phyloP scores from a whole-genome alignment of 139 green algal species.

The Chlorella ohadii region DNA sequence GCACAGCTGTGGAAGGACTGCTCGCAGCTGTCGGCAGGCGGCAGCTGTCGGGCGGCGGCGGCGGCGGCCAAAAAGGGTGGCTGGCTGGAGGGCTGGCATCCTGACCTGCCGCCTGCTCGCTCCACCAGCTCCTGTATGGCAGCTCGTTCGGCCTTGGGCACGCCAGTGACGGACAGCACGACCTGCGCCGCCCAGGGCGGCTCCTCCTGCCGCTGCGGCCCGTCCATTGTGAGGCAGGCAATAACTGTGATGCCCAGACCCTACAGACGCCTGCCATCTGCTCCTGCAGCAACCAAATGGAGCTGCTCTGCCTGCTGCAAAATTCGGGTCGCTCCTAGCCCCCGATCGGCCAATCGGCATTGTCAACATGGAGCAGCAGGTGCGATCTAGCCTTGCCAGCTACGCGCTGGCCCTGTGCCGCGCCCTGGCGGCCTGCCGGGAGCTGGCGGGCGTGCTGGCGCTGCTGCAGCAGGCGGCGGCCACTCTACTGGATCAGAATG shows the following conservation, averaged over 20 bases:
- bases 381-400: neutral
- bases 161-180: neutral
- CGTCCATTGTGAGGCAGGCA: no score
- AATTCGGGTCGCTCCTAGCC: no score
- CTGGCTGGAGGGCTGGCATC: neutral
- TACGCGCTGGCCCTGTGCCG: constrained; percentile 21
- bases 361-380: neutral
- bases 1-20: no score
- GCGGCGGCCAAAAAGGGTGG: neutral
- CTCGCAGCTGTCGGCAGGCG: neutral
- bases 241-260: no score
- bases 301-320: no score
- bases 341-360: no score
- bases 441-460: neutral
- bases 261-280: no score
- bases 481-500: neutral
- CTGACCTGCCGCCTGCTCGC: neutral
- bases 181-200: constrained; percentile 1
- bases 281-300: no score
- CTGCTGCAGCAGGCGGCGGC: neutral
- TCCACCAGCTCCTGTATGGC: constrained; percentile 3
- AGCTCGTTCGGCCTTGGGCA: neutral
- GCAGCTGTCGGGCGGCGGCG: neutral
- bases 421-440: constrained; percentile 11
- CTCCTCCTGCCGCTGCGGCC: neutral